These are phyloP conservation scores for Alternaria rosae DNA, from an alignment of 2,329 filamentous ascomycete genomes.

Conservation along the genomic window DNA sequence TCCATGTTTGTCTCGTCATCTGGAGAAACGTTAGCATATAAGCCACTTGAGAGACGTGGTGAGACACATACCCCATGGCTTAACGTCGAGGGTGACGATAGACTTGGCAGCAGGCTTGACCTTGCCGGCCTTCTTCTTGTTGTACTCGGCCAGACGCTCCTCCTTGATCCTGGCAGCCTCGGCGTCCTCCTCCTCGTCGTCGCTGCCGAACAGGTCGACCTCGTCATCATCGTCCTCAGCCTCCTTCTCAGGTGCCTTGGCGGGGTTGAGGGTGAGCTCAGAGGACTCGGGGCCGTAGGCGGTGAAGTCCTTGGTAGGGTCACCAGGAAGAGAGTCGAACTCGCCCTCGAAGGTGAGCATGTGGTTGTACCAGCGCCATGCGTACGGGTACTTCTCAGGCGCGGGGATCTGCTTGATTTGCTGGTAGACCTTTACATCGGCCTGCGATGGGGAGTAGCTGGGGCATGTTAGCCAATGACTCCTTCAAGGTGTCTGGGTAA, in stretches of 20 bases:
- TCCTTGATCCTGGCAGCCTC: conserved; percentile 85
- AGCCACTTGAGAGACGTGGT: neutral
- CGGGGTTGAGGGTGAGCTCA: conserved; percentile 82
- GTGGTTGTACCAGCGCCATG: conserved; percentile 99
- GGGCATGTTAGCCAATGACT: conserved; percentile 33
- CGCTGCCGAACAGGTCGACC: conserved; percentile 90
- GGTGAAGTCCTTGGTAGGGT: conserved; percentile 86
- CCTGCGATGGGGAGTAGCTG: conserved; percentile 80
- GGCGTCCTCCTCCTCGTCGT: conserved; percentile 73
- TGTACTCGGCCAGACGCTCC: conserved; percentile 91
- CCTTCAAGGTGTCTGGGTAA: conserved; percentile 8
- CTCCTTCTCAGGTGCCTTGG: conserved; percentile 74
- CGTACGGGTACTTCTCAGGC: conserved; percentile 88
- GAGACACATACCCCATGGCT: conserved; percentile 89
- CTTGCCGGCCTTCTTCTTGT: conserved; percentile 96
- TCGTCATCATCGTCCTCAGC: conserved; percentile 72
- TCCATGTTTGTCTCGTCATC: conserved; percentile 95
- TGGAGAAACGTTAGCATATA: conserved; percentile 40
- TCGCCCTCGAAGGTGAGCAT: conserved; percentile 91
- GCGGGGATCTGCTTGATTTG: conserved; percentile 78
- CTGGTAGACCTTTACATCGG: conserved; percentile 96
- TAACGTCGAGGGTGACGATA: conserved; percentile 92
- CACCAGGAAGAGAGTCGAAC: conserved; percentile 88
- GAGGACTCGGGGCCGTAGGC: conserved; percentile 86
- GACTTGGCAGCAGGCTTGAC: conserved; percentile 94